A percentile compares a stretch with the other conserved stretches of the same genome.
These are phyloP conservation scores for Naematelia encephala DNA, from an alignment of 768 basidiomycete genomes.

Conservation along the genomic window DNA sequence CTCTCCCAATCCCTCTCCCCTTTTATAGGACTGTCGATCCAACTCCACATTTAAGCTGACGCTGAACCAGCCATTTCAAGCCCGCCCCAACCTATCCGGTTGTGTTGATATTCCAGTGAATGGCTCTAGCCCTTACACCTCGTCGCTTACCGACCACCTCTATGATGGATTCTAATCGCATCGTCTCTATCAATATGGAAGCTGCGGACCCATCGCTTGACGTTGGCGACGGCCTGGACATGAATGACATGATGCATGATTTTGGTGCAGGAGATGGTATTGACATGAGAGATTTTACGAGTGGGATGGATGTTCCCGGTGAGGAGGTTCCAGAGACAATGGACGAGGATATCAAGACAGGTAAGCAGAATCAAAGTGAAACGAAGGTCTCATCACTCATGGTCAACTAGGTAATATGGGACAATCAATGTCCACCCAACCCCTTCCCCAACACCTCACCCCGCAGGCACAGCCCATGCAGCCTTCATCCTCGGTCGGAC, in stretches of 20 bases:
- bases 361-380: not conserved
- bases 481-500: constrained; percentile 5
- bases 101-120: not conserved
- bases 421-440: not conserved
- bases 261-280: constrained; percentile 43
- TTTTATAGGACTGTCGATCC: not conserved
- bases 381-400: not conserved
- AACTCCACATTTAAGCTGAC: too few relatives aligned
- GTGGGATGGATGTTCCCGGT: not conserved
- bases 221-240: constrained; percentile 10
- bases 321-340: not conserved
- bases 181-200: not conserved
- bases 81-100: not conserved
- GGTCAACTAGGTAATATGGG: not conserved
- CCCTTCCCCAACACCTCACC: not conserved
- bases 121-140: not conserved
- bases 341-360: not conserved
- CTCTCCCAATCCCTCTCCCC: not conserved
- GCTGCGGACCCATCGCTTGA: not conserved
- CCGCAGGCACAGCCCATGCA: not conserved
- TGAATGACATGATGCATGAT: constrained; percentile 43
- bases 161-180: not conserved
- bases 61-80: not conserved
- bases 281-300: constrained; percentile 42
- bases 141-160: not conserved